Base-by-base conservation (phyloP, 2,329 filamentous ascomycete genomes). In the Calonectria hongkongensis region DNA sequence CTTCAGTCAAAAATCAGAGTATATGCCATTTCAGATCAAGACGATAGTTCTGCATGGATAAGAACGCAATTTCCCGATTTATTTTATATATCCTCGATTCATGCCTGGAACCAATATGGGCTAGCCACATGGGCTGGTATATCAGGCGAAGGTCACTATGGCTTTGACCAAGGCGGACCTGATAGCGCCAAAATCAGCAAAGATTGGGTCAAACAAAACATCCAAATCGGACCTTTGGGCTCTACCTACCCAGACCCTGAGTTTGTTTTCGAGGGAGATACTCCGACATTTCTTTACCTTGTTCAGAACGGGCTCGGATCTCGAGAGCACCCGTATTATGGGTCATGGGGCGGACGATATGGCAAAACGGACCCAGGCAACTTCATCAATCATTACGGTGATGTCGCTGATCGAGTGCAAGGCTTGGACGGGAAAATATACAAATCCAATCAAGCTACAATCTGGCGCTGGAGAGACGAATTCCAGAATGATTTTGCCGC, bases 1-100 rank as follows among this genome's bases (percentile, higher is more conserved):
- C 82, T 89, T 30, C 79, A 83, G 1, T 73, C 80, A 2, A 87
- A 86, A 70, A 76, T 90, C 2, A 83, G 88, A 18, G 84, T 89
- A 15, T 90, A 90, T 76, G 82, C 89, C 39, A 90, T 91, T 70
- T 90, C 88, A 6, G 90, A 91, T 73, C 89, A 91, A 74, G 89
- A 91, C 72, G 86, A 92, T 73, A 86, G 87, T 0, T 88, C 88
- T 0, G 80, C 85, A 0, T 91, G 89, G 89, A 87, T 92, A 33
- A 86, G 89, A 13, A 80, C 82, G 47, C 85, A 84, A 8, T 91
- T 87, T 71, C 88, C 90, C 0, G 85, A 88, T 28, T 76, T 91
- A 2, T 87, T 89, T 74, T 91, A 90, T 79, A 89, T 92, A 66
- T 83, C 81, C 10, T 89, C 87, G 0, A 79, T 90, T 2, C 90